Conservation (phyloP, 1,139 yeast genomes). For the Geotrichum citri-aurantii region DNA sequence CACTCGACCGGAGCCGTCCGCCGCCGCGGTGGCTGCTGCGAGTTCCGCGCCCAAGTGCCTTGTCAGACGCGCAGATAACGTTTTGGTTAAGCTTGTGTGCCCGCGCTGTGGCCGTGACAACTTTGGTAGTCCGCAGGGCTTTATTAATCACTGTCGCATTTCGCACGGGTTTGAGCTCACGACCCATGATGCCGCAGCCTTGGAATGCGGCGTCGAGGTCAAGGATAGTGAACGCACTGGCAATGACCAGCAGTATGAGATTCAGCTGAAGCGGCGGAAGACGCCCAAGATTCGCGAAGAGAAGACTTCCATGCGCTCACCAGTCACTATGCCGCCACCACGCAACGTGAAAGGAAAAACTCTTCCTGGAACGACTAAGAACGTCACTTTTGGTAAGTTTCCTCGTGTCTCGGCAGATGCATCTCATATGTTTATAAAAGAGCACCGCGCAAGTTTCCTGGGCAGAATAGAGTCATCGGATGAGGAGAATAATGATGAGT, state of each 20-base stretch:
- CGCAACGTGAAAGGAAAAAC: constrained; percentile 5
- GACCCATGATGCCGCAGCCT: constrained; percentile 71
- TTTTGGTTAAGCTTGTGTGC: constrained; percentile 60
- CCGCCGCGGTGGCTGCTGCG: background rate
- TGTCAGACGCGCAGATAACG: constrained; percentile 66
- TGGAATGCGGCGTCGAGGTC: constrained; percentile 58
- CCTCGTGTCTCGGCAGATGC: background rate
- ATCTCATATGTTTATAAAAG: background rate
- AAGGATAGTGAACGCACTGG: constrained; percentile 33
- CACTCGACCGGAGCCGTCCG: constrained; percentile 9
- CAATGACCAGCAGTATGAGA: constrained; percentile 46
- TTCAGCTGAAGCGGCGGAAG: constrained; percentile 35
- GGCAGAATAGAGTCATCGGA: constrained; percentile 2
- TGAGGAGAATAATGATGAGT: constrained; percentile 8
- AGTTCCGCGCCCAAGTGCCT: constrained; percentile 43
- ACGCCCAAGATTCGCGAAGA: background rate
- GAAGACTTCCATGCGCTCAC: background rate
- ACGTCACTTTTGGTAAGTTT: background rate
- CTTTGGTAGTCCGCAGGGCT: constrained; percentile 75
- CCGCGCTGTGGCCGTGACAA: constrained; percentile 62
- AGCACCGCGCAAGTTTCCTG: background rate
- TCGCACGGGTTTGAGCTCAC: constrained; percentile 68
- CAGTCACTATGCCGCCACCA: constrained; percentile 4
- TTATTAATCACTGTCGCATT: constrained; percentile 66
- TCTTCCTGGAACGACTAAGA: background rate